phyloP scores from a whole-genome alignment of 1,284 basidiomycete genomes.

The Tilletia walkeri region DNA sequence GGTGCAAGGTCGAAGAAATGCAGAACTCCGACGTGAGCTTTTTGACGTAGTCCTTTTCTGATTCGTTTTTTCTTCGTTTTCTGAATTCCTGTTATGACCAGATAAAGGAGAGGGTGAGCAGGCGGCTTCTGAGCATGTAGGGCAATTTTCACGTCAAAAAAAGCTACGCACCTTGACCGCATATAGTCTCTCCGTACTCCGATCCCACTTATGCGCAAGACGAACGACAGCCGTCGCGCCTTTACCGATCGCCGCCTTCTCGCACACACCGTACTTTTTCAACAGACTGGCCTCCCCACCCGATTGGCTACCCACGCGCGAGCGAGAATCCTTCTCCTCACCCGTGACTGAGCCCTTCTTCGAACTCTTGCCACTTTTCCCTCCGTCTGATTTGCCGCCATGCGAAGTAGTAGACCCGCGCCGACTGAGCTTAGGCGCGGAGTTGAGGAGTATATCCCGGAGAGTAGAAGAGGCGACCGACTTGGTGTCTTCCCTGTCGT shows the following conservation, averaged over 20 bases:
- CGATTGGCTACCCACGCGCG: conserved; percentile 26
- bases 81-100: conserved; percentile 77
- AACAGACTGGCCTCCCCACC: conserved; percentile 50
- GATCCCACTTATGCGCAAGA: conserved; percentile 97
- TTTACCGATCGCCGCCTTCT: conserved; percentile 94
- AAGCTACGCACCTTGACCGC: conserved; percentile 76
- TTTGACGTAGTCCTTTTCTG: conserved; percentile 99
- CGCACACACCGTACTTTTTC: conserved; percentile 96
- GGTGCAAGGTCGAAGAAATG: conserved; percentile 95
- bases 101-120: background rate
- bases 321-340: conserved; percentile 10
- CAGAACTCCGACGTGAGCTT: conserved; percentile 99
- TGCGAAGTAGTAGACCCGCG: conserved; percentile 45
- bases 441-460: conserved; percentile 53
- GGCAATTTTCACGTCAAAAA: background rate
- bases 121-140: too few relatives aligned
- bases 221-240: conserved; percentile 95
- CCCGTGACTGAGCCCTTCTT: conserved; percentile 25
- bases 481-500: conserved; percentile 32
- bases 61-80: conserved; percentile 94
- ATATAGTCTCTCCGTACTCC: conserved; percentile 94
- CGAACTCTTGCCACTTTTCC: conserved; percentile 28
- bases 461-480: conserved; percentile 47
- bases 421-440: conserved; percentile 47
- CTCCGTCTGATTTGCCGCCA: conserved; percentile 40